Conservation (phyloP, 805 yeast species). For the Ogataea parapolymorpha region DNA sequence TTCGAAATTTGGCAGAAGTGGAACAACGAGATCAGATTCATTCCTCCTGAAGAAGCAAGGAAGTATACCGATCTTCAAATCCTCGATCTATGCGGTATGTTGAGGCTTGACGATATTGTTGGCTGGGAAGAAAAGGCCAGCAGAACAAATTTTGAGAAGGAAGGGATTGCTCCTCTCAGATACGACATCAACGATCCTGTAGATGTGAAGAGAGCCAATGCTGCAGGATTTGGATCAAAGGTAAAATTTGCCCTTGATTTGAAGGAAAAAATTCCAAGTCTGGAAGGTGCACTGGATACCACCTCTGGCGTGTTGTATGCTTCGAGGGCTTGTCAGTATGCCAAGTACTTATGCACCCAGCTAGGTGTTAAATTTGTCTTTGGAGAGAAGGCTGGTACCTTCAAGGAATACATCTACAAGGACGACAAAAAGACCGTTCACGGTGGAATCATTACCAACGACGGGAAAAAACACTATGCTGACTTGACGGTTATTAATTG, state of each 20-base stretch:
- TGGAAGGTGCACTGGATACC: constrained; percentile 29
- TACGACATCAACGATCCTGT: constrained; percentile 29
- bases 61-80: constrained; percentile 24
- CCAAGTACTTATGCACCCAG: constrained; percentile 23
- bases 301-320: constrained; percentile 36
- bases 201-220: constrained; percentile 33
- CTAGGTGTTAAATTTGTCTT: constrained; percentile 35
- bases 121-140: constrained; percentile 28
- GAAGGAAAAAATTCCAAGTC: constrained; percentile 12
- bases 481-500: constrained; percentile 28
- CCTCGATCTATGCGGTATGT: constrained; percentile 29
- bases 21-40: constrained; percentile 22
- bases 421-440: constrained; percentile 16
- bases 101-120: constrained; percentile 27
- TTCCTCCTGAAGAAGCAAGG: constrained; percentile 26
- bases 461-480: constrained; percentile 26
- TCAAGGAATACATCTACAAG: constrained; percentile 22
- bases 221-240: constrained; percentile 28
- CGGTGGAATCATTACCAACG: constrained; percentile 30
- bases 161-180: constrained; percentile 29
- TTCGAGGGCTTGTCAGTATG: constrained; percentile 33
- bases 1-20: constrained; percentile 26
- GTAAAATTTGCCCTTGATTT: constrained; percentile 20
- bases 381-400: constrained; percentile 31
- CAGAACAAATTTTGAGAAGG: constrained; percentile 23